A percentile compares a stretch with the other conserved stretches of the same genome.
These are phyloP conservation scores for Dianthus caryophyllus DNA, from an alignment of 148 eudicot genomes.

Conservation along the genomic window DNA sequence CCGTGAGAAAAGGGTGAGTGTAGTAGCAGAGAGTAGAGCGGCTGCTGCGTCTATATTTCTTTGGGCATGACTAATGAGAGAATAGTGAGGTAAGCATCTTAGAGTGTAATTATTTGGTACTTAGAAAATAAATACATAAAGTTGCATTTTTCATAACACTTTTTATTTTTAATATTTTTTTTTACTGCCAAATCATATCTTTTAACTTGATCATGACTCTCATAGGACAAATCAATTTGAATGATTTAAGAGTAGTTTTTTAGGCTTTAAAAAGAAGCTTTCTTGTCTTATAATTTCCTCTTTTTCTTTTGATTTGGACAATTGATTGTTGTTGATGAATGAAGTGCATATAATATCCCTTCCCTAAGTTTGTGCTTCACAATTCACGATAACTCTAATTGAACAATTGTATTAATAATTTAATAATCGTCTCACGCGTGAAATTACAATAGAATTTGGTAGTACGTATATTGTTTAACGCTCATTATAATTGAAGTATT, in stretches of 20 bases:
- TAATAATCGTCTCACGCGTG: too few species aligned
- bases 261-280: background rate
- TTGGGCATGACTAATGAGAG: background rate
- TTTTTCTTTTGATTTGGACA: background rate
- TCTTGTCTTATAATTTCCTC: background rate
- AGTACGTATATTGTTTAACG: too few species aligned
- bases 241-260: too few species aligned
- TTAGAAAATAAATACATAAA: background rate
- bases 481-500: too few species aligned
- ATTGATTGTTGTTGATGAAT: background rate
- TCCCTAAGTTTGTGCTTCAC: background rate
- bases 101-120: background rate
- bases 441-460: too few species aligned
- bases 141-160: background rate
- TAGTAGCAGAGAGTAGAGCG: slow-evolving; percentile 9
- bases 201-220: slow-evolving; percentile 10
- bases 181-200: slow-evolving; percentile 21
- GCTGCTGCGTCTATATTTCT: background rate
- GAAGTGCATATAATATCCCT: background rate
- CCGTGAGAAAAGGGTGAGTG: slow-evolving; percentile 1
- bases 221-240: slow-evolving; percentile 11
- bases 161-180: too few species aligned
- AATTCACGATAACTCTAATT: background rate
- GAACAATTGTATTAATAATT: too few species aligned
- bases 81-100: slow-evolving; percentile 17